Evolutionary conservation across 306 rosid species (phyloP).

Genomic region (Neltuma alba): DNA sequence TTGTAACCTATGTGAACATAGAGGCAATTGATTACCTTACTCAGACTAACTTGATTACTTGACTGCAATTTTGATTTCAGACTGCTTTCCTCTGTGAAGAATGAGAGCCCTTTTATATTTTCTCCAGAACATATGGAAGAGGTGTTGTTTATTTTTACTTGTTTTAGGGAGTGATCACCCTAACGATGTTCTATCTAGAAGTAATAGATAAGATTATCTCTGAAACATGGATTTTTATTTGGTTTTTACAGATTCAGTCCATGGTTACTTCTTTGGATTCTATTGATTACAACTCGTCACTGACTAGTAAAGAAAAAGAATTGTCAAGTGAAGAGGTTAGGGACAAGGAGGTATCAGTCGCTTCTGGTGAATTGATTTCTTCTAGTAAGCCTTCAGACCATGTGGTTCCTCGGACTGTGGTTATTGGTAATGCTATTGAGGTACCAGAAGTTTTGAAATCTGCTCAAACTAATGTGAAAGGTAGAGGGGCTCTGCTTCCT

Average conservation of each 20-base stretch:
- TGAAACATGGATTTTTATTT: conserved; percentile 35
- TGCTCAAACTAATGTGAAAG: conserved; percentile 58
- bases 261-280: conserved; percentile 52
- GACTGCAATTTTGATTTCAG: conserved; percentile 52
- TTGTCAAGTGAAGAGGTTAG: conserved; percentile 33
- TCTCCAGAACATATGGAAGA: conserved; percentile 62
- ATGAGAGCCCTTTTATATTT: conserved; percentile 47
- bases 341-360: conserved; percentile 36
- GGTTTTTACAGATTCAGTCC: conserved; percentile 59
- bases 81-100: conserved; percentile 63
- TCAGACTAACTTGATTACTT: conserved; percentile 42
- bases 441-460: conserved; percentile 44
- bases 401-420: conserved; percentile 22
- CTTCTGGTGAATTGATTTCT: conserved; percentile 42
- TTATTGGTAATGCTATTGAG: conserved; percentile 24
- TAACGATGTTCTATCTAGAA: conserved; percentile 12
- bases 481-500: conserved; percentile 75
- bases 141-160: conserved; percentile 53
- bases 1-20: conserved; percentile 9
- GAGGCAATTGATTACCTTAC: not conserved
- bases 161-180: conserved; percentile 24
- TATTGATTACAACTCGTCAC: conserved; percentile 26
- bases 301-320: conserved; percentile 38
- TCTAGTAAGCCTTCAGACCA: conserved; percentile 44
- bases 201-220: conserved; percentile 35